Evolutionary conservation across 2,329 filamentous ascomycete species (phyloP).

Genomic region (Sphaerulina vaccinii): DNA sequence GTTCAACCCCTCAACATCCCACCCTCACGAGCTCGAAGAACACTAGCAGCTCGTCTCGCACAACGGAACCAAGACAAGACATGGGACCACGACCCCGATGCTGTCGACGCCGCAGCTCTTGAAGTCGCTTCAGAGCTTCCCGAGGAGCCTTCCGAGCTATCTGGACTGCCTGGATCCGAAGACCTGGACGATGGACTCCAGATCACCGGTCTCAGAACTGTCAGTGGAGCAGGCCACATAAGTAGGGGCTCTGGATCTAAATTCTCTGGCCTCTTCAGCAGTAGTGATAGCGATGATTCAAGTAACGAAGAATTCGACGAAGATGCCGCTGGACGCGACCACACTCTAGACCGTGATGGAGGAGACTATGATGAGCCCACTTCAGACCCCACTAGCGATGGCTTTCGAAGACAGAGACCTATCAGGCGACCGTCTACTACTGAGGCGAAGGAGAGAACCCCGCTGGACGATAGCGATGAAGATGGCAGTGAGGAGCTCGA

Average conservation of each 20-base stretch:
- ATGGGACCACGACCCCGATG: slow-evolving; percentile 34
- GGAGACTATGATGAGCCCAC: slow-evolving; percentile 55
- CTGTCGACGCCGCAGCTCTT: slow-evolving; percentile 34
- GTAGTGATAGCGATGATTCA: slow-evolving; percentile 32
- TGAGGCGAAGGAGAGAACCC: slow-evolving; percentile 36
- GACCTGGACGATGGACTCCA: slow-evolving; percentile 28
- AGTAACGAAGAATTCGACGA: slow-evolving; percentile 29
- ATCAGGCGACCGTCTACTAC: slow-evolving; percentile 36
- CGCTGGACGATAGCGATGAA: slow-evolving; percentile 31
- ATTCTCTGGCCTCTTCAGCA: slow-evolving; percentile 32
- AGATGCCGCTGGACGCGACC: slow-evolving; percentile 35
- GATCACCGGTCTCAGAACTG: slow-evolving; percentile 29
- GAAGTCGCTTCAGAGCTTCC: slow-evolving; percentile 34
- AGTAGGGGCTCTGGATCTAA: slow-evolving; percentile 20
- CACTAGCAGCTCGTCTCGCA: slow-evolving; percentile 80
- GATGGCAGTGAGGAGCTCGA: slow-evolving; percentile 27
- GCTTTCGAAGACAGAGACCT: background rate
- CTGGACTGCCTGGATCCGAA: background rate
- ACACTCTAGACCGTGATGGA: slow-evolving; percentile 38
- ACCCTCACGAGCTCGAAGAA: slow-evolving; percentile 80
- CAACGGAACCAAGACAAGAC: slow-evolving; percentile 47
- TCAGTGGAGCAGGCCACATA: slow-evolving; percentile 17
- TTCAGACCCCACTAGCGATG: slow-evolving; percentile 28
- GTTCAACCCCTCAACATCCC: slow-evolving; percentile 79
- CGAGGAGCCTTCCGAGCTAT: slow-evolving; percentile 28